A percentile compares a stretch with the other conserved stretches of the same genome.
phyloP scores from a whole-genome alignment of 1,284 basidiomycete species.

The Stygiomarasmius scandens region DNA sequence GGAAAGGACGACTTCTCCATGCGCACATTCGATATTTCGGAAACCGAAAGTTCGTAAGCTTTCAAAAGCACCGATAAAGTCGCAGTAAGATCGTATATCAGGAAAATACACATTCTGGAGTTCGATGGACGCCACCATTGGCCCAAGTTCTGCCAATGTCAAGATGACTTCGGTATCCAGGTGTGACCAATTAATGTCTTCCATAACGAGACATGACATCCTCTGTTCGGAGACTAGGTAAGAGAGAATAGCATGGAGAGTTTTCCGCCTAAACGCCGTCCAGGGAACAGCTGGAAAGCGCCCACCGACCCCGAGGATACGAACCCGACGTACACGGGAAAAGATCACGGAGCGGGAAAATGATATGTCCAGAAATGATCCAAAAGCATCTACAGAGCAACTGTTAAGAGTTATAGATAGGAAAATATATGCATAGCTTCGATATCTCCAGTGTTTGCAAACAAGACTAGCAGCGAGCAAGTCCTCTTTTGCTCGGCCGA shows the following conservation, averaged over 20 bases:
- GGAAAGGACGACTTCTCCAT: neutral
- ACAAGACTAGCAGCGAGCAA: slow-evolving; percentile 8
- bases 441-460: slow-evolving; percentile 8
- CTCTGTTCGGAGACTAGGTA: neutral
- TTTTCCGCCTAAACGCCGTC: neutral
- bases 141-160: neutral
- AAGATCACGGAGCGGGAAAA: slow-evolving; percentile 10
- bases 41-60: slow-evolving; percentile 4
- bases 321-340: slow-evolving; percentile 11
- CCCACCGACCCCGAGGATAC: slow-evolving; percentile 6
- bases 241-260: neutral
- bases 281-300: neutral
- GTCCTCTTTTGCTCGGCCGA: neutral
- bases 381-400: slow-evolving; percentile 5
- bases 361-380: slow-evolving; percentile 5
- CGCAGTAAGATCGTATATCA: slow-evolving; percentile 1
- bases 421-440: slow-evolving; percentile 6
- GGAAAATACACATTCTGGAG: slow-evolving; percentile 4
- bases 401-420: neutral
- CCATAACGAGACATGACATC: neutral
- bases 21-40: slow-evolving; percentile 6
- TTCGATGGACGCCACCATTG: neutral
- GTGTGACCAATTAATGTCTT: slow-evolving; percentile 4
- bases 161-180: slow-evolving; percentile 3
- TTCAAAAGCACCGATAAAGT: slow-evolving; percentile 9